phyloP scores from a whole-genome alignment of 2,329 filamentous ascomycete genomes.

The Sarocladiaceae sp. region DNA sequence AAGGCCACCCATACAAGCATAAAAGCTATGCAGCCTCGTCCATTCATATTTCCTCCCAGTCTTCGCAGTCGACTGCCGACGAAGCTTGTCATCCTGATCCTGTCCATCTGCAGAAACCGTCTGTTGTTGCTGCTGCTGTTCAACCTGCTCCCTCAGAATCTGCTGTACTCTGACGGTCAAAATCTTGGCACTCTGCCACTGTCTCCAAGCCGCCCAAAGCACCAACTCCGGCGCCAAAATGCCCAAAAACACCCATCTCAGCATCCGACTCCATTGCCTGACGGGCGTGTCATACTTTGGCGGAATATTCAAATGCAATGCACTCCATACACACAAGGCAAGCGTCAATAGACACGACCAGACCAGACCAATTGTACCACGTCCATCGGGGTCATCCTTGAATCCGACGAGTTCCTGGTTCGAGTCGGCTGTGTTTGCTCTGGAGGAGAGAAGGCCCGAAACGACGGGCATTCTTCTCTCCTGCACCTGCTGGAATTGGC shows the following conservation, averaged over 20 bases:
- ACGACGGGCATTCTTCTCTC: no score
- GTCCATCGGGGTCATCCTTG: background rate
- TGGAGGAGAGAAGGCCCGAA: no score
- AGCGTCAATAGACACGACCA: background rate
- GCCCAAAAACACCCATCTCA: slow-evolving; percentile 24
- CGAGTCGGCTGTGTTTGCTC: no score
- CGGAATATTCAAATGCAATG: background rate
- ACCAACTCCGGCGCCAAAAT: slow-evolving; percentile 27
- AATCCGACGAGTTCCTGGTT: background rate
- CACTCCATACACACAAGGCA: slow-evolving; percentile 10
- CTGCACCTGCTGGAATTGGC: no score
- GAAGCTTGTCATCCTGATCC: background rate
- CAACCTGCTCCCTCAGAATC: slow-evolving; percentile 8
- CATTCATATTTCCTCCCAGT: slow-evolving; percentile 14
- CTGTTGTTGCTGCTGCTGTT: background rate
- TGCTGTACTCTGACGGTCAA: slow-evolving; percentile 12
- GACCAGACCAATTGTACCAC: background rate
- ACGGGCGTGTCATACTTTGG: slow-evolving; percentile 1
- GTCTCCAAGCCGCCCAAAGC: slow-evolving; percentile 22
- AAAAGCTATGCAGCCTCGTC: slow-evolving; percentile 25
- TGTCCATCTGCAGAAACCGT: no score
- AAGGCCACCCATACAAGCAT: slow-evolving; percentile 25
- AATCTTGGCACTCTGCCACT: slow-evolving; percentile 14
- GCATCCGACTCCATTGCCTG: slow-evolving; percentile 12
- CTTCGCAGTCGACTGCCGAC: background rate